Evolutionary conservation across 1,139 yeast species (phyloP), one percentile per base, ranked within the genome.

Genomic region (Geotrichum candidum): DNA sequence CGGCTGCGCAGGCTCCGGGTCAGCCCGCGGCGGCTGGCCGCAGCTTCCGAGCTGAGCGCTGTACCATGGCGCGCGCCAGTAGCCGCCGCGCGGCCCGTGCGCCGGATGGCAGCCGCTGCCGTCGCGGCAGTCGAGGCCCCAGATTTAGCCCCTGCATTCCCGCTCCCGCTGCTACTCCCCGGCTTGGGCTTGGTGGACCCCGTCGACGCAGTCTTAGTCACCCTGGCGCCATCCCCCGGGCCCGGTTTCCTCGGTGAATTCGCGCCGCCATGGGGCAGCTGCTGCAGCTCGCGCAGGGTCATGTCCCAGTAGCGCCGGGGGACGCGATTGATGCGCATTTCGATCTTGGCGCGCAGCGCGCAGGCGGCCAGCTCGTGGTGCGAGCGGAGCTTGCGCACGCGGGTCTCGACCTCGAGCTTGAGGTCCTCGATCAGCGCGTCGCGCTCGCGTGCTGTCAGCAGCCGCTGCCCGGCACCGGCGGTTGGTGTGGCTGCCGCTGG

Each of bases 301-400:
- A 74, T 72, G 65, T 76, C 76, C 82, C 82, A 78, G 50, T 77
- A 71, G 57, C 74, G 71, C 54, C 79, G 72, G 3, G 80, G 76
- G 9, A 80, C 75, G 52, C 79, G 71, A 66, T 76, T 78, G 9
- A 76, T 65, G 59, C 82, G 67, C 66, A 73, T 73, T 38, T 73
- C 72, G 9, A 80, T 68, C 62, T 76, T 75, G 22, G 71, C 64
- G 25, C 73, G 72, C 15, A 78, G 67, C 25, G 78, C 77, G 15
- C 64, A 64, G 6, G 77, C 70, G 27, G 75, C 70, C 22, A 70
- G 68, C 33, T 72, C 72, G 45, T 74, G 71, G n/a, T 69, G 71
- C 1, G 68, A 68, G 51, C 68, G 66, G 33, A 80, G 69, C 27
- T 69, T 64, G 61, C 69, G 48, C 38, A 68, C 65, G 65, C 80